Evolutionary conservation across 164 flowering plant species (phyloP).

Genomic region (Annona squamosa): DNA sequence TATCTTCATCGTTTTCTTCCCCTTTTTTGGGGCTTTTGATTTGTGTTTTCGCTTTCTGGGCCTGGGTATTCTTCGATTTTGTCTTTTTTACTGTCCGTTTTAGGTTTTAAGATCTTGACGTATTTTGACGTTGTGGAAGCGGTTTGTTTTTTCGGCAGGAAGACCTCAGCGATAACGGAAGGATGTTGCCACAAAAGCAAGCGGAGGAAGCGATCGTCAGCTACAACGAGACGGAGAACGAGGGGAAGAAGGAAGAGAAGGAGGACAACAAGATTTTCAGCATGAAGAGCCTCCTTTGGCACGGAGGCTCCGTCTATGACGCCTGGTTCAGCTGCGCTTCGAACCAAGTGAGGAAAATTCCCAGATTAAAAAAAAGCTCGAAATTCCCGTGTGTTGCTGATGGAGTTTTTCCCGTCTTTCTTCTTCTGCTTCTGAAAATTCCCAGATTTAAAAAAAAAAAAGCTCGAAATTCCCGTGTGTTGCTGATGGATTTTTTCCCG

Average conservation of each 20-base stretch:
- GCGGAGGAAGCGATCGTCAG: conserved; percentile 81
- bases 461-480: neutral
- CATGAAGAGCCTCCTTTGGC: conserved; percentile 65
- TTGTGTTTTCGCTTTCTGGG: conserved; percentile 36
- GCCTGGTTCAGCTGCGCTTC: conserved; percentile 94
- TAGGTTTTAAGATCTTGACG: conserved; percentile 44
- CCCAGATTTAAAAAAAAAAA: neutral
- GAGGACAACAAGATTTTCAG: conserved; percentile 34
- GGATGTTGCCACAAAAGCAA: conserved; percentile 66
- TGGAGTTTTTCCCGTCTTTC: neutral
- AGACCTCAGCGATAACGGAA: neutral
- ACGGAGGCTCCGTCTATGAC: conserved; percentile 86
- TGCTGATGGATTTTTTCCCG: neutral
- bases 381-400: neutral
- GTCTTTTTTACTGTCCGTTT: conserved; percentile 45
- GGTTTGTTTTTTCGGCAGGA: neutral
- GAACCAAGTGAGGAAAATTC: conserved; percentile 49
- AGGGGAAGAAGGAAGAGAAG: conserved; percentile 25
- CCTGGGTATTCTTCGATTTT: conserved; percentile 23
- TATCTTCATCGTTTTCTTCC: neutral
- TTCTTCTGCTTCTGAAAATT: neutral
- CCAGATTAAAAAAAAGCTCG: neutral
- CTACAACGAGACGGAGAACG: conserved; percentile 40
- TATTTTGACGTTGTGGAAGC: conserved; percentile 12
- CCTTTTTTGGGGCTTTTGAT: conserved; percentile 16